phyloP scores from a whole-genome alignment of 164 flowering plant species.

The Malania oleifera region DNA sequence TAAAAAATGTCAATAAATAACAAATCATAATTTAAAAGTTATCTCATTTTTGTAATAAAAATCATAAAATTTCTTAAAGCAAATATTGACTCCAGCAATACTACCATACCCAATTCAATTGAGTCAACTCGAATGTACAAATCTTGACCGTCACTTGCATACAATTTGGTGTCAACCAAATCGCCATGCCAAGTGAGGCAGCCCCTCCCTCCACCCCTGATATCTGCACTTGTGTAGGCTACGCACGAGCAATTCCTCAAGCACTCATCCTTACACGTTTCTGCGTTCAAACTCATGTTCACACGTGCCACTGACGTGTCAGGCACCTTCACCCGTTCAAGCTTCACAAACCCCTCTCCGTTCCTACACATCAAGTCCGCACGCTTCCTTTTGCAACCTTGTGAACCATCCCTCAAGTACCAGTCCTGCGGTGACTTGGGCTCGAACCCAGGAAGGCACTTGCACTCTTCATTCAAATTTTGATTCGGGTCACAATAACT shows the following conservation, averaged over 20 bases:
- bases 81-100: too few species aligned
- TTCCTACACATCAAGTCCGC: constrained; percentile 18
- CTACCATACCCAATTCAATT: constrained; percentile 28
- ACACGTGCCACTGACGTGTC: constrained; percentile 16
- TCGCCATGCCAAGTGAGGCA: constrained; percentile 29
- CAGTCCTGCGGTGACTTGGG: constrained; percentile 28
- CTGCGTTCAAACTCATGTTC: constrained; percentile 6
- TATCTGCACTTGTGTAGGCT: constrained; percentile 22
- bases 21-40: too few species aligned
- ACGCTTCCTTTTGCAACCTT: constrained; percentile 30
- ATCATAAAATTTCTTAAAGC: too few species aligned
- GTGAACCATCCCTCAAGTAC: constrained; percentile 30
- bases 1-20: too few species aligned
- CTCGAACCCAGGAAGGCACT: constrained; percentile 34
- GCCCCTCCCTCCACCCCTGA: constrained; percentile 18
- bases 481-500: constrained; percentile 15
- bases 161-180: constrained; percentile 21
- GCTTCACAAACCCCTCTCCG: constrained; percentile 25
- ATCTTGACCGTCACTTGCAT: constrained; percentile 17
- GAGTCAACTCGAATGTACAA: constrained; percentile 24
- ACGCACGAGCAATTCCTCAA: constrained; percentile 36
- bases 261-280: constrained; percentile 27
- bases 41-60: too few species aligned
- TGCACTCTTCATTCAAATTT: constrained; percentile 6
- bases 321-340: constrained; percentile 24